Base-by-base conservation (phyloP, 495 filamentous ascomycete genomes). In the Polyplosphaeria fusca region DNA sequence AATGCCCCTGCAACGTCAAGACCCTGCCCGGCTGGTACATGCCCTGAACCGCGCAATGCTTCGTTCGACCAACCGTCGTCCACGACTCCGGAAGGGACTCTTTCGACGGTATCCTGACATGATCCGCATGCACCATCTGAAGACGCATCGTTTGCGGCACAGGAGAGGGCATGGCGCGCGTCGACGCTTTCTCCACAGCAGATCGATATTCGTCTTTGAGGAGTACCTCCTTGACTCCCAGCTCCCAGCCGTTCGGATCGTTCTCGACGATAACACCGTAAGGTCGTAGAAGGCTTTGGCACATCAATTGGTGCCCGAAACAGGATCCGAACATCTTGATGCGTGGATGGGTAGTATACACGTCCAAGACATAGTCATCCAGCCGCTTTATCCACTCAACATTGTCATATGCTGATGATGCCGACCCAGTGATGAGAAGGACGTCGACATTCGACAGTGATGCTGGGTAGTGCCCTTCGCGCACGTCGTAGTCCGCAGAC, bases 281-380 rank as follows among this genome's bases (percentile, higher is more conserved):
- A 1, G 20, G 44, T 26, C 50, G 18, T 23, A 61, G 27, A 20
- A 61, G 32, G 20, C 51, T 51, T 46, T 56, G 49, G 22, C 51
- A 55, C 0, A 61, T 25, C 26, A 61, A 23, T 20, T 61, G 58
- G 25, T 61, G 58, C 3, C 58, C 51, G 22, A 61, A 61, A 49
- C 58, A 61, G 20, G 51, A 55, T 1, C 58, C 58, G 35, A 61
- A 61, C 16, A 61, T 51, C 46, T 55, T 61, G 20, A 61, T 42
- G 2, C 23, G 30, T 1, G 58, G 58, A 19, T 51, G 23, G n/a
- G 51, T 25, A 3, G 19, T 40, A 18, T 55, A 56, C 1, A 56
- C 16, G 26, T 46, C 28, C n/a, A 28, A 20, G 1, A 61, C 22
- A 20, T 37, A 61, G 1, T 18, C 26, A 13, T 61, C 39, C 24